A percentile compares a stretch with the other conserved stretches of the same genome.
Evolutionary conservation across 1,284 basidiomycete genomes (phyloP).

Genomic region (Fereydounia khargensis): DNA sequence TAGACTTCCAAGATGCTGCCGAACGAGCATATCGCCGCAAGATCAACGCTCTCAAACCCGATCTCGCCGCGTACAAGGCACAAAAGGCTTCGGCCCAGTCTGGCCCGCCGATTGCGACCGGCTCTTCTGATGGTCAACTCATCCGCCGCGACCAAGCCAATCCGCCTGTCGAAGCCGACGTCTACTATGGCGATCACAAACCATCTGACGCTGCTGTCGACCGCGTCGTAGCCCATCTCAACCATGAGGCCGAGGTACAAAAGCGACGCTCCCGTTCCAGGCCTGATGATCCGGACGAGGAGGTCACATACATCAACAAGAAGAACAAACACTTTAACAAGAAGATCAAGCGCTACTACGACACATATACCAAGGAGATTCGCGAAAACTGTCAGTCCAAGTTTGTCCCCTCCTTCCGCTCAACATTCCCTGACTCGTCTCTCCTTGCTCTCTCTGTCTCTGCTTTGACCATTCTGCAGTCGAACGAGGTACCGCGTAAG

Average conservation of each 20-base stretch:
- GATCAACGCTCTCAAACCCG: conserved; percentile 92
- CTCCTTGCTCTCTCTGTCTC: background rate
- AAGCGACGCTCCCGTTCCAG: conserved; percentile 79
- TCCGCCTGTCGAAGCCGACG: background rate
- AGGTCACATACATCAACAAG: conserved; percentile 99
- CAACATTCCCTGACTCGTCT: background rate
- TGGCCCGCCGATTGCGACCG: too few species aligned
- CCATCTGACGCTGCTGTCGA: conserved; percentile 93
- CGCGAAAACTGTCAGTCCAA: conserved; percentile 45
- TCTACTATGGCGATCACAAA: conserved; percentile 80
- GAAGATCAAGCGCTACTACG: conserved; percentile 95
- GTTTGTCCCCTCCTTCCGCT: background rate
- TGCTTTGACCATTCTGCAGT: conserved; percentile 16
- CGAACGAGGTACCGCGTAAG: conserved; percentile 37
- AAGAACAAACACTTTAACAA: conserved; percentile 97
- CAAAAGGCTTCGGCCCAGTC: conserved; percentile 69
- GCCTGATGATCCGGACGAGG: conserved; percentile 83
- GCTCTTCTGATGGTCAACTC: too few species aligned
- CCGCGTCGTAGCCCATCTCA: conserved; percentile 84
- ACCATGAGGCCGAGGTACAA: conserved; percentile 65
- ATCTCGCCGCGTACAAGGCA: conserved; percentile 82
- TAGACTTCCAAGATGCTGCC: conserved; percentile 86
- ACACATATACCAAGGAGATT: conserved; percentile 87
- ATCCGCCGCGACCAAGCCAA: too few species aligned
- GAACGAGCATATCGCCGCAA: conserved; percentile 90